Evolutionary conservation across 2,329 filamentous ascomycete species (phyloP), one percentile per base, ranked within the genome.

Genomic region (Colletotrichum musae): DNA sequence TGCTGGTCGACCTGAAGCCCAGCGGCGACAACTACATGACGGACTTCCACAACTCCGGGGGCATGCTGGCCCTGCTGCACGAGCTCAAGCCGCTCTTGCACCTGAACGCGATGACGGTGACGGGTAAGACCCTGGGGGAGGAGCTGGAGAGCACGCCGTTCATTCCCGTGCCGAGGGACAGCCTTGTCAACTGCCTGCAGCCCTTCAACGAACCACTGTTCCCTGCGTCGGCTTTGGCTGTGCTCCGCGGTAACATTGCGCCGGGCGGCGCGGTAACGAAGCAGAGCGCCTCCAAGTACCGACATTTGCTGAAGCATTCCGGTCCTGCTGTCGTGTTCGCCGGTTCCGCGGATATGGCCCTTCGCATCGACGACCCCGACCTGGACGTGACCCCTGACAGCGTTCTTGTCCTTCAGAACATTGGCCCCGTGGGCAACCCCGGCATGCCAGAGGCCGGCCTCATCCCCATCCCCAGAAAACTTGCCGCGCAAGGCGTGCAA

Each of bases 361-460:
- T 84, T 21, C 92, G 94, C 7, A 81, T 88, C 32, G 86, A 88
- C 65, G 80, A 82, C 50, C 82, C 83, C 0, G 74, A 78, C 32
- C 89, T 97, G 65, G 91, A 93, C 36, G 89, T 97, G 1, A 77
- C 77, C 0, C 72, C 78, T 0, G 79, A 86, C 48, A 84, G 82
- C 52, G 94, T 97, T 9, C 85, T 97, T 0, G 90, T 98, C 4
- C 90, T 98, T 28, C 91, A 94, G 72, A 95, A 94, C 71, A 95
- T 98, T 75, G 95, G 95, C 0, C 95, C 94, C 0, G 93, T 96
- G 61, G 94, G 94, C 21, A 94, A 94, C 2, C 95, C 95, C 0
- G 95, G 95, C 13, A 98, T 98, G 95, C 95, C 94, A 1, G 95
- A 98, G 80, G 94, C 96, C 64, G 86, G 86, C 0, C 77, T 88